Evolutionary conservation across 306 rosid species (phyloP).

Genomic region (Hippophae rhamnoides): DNA sequence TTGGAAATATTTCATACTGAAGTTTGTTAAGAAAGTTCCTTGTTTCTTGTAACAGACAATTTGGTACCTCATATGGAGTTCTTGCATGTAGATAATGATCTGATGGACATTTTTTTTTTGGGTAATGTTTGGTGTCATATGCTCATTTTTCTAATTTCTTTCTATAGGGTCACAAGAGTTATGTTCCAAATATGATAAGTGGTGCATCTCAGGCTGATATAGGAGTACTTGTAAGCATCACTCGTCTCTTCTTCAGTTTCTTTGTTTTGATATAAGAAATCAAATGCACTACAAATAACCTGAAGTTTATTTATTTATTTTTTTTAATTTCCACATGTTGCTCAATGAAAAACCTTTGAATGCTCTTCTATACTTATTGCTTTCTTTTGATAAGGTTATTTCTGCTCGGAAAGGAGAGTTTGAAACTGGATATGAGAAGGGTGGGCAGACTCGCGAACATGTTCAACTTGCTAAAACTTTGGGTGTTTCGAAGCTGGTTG

Average conservation of each 20-base stretch:
- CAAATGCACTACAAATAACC: not conserved
- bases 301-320: not conserved
- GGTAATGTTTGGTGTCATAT: too few relatives aligned
- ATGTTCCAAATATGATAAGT: slow-evolving; percentile 98
- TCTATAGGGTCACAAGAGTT: slow-evolving; percentile 91
- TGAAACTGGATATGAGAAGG: slow-evolving; percentile 97
- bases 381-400: slow-evolving; percentile 47
- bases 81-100: too few relatives aligned
- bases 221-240: slow-evolving; percentile 76
- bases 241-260: not conserved
- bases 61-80: too few relatives aligned
- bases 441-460: slow-evolving; percentile 99
- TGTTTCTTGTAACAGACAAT: too few relatives aligned
- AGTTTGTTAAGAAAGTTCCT: too few relatives aligned
- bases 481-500: slow-evolving; percentile 85
- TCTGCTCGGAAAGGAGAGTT: slow-evolving; percentile 99
- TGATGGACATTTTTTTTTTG: too few relatives aligned
- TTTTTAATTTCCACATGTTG: not conserved
- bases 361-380: not conserved
- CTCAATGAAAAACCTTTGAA: not conserved
- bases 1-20: too few relatives aligned
- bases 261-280: not conserved
- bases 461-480: slow-evolving; percentile 97
- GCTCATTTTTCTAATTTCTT: not conserved
- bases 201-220: slow-evolving; percentile 99